Evolutionary conservation across 345 rosid species (phyloP).

Genomic region (Camelina sativa): DNA sequence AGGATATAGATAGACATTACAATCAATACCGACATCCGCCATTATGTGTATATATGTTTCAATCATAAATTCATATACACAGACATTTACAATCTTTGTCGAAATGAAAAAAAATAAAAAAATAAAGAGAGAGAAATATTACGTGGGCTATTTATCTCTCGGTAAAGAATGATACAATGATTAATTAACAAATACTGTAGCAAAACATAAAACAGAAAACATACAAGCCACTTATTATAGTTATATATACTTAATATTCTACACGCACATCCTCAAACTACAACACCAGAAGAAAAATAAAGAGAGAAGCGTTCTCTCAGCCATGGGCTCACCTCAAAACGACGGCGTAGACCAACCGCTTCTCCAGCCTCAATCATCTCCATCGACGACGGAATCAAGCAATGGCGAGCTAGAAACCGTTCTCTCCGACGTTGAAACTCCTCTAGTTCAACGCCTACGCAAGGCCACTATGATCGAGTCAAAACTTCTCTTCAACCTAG

Average conservation of each 20-base stretch:
- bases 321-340: slow-evolving; percentile 20
- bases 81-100: too few species aligned
- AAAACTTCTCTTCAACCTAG: slow-evolving; percentile 53
- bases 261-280: not conserved
- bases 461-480: slow-evolving; percentile 40
- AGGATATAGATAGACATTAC: too few species aligned
- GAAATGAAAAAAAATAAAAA: too few species aligned
- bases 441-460: slow-evolving; percentile 27
- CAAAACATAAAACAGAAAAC: too few species aligned
- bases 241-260: not conserved
- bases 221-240: too few species aligned
- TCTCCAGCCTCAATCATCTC: slow-evolving; percentile 13
- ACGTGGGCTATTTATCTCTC: too few species aligned
- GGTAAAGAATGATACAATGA: too few species aligned
- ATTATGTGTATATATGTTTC: too few species aligned
- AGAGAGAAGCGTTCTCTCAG: not conserved
- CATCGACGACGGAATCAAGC: slow-evolving; percentile 8
- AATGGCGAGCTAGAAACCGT: slow-evolving; percentile 38
- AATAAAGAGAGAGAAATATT: too few species aligned
- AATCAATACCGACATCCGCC: too few species aligned
- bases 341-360: slow-evolving; percentile 17
- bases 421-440: slow-evolving; percentile 37
- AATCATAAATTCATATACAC: too few species aligned
- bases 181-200: too few species aligned
- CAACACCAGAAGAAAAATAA: not conserved